Conservation (phyloP, 139 green algal genomes). For the Pseudopediastrum boryanum region DNA sequence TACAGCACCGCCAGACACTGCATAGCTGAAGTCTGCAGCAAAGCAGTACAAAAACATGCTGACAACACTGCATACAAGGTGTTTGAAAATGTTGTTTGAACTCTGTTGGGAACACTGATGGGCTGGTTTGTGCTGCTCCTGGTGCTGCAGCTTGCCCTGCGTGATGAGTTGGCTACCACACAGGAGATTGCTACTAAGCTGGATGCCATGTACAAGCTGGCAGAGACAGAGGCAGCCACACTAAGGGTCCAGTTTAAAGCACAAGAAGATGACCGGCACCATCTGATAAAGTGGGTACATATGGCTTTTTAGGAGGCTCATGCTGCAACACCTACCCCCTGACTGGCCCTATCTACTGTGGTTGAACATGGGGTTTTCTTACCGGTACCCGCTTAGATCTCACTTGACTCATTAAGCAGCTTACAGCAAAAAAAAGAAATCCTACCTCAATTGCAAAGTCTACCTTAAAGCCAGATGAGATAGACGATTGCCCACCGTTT, state of each 20-base stretch:
- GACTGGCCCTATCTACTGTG: background rate
- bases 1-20: too few species aligned
- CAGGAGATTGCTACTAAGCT: constrained; percentile 37
- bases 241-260: constrained; percentile 33
- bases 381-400: background rate
- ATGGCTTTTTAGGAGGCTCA: too few species aligned
- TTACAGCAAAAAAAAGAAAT: background rate
- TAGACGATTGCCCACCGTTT: too few species aligned
- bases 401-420: background rate
- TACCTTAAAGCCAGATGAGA: background rate
- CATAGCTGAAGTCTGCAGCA: too few species aligned
- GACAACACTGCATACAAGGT: too few species aligned
- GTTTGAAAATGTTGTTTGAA: too few species aligned
- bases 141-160: constrained; percentile 7
- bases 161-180: constrained; percentile 19
- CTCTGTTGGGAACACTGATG: too few species aligned
- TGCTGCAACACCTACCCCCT: too few species aligned
- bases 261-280: constrained; percentile 36
- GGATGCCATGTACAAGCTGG: constrained; percentile 40
- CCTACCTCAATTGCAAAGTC: background rate
- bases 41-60: too few species aligned
- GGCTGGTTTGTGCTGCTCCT: background rate
- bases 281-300: constrained; percentile 32
- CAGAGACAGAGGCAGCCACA: constrained; percentile 21
- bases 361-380: too few species aligned